Base-by-base conservation (phyloP, 768 basidiomycete genomes). In the Lactifluus hygrophoroides region DNA sequence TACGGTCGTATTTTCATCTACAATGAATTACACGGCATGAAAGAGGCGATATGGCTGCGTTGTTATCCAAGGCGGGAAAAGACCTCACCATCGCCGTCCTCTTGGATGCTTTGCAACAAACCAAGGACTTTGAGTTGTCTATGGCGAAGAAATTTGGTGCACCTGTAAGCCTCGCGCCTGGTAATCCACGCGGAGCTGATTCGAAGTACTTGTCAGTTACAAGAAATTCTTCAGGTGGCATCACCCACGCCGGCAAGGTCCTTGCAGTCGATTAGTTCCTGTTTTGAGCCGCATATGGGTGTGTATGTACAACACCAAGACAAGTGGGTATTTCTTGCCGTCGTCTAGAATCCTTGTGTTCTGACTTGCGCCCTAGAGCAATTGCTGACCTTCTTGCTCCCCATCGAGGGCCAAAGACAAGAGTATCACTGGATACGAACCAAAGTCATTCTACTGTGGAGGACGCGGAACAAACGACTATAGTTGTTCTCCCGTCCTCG, bases 241-340 rank as follows among this genome's bases (percentile, higher is more conserved):
- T 72, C 75, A 14, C 63, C 77, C 9, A 76, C 77, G 42, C 75
- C 82, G 13, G 70, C 81, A 35, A 71, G 79, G 21, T 77, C 78
- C n/a, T 63, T 67, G 27, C 86, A 81, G 66, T 75, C 86, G 1
- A 88, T 99, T 42, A 88, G 92, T 0, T 80, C 86, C n/a, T 85
- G 91, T 5, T 97, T 97, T 67, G 95, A 97, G 60, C 80, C 88
- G 0, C 88, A 96, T 70, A 90, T 98, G 78, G 78, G 83, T 25
- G 83, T 99, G 38, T 98, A 95, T 66, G 86, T 98, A 44, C 91
- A 96, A 56, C 94, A 96, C 32, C 96, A 98, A 69, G 93, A 97
- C 77, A 92, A 87, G 93, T 91, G 62, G 35, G 79, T 60, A 43
- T n/a, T 59, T 17, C 57, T 44, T 28, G 35, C 47, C 21, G 17